Conservation (phyloP, 2,329 filamentous ascomycete species). For the Penicillium digitatum region DNA sequence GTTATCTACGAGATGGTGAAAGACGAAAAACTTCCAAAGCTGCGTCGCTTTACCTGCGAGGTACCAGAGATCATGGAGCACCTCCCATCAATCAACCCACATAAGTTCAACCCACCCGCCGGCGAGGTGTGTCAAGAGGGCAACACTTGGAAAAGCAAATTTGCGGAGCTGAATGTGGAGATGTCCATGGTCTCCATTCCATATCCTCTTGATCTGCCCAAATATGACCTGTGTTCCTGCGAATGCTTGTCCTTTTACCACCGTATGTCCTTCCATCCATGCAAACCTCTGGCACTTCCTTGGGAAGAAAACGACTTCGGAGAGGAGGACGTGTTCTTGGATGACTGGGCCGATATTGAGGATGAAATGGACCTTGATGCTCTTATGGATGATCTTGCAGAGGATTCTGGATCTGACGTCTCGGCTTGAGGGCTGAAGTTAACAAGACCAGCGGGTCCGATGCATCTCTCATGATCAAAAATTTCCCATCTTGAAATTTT, state of each 20-base stretch:
- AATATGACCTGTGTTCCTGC: constrained; percentile 5
- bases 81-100: constrained; percentile 1
- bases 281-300: neutral
- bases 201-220: constrained; percentile 1
- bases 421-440: neutral
- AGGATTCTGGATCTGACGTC: neutral
- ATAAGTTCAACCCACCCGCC: neutral
- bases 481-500: too few relatives aligned
- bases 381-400: neutral
- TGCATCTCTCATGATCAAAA: neutral
- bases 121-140: constrained; percentile 2
- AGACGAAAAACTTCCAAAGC: neutral
- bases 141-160: constrained; percentile 2
- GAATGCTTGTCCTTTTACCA: constrained; percentile 8
- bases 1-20: neutral
- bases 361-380: neutral
- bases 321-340: neutral
- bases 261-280: constrained; percentile 1
- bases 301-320: neutral
- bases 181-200: neutral
- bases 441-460: neutral
- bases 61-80: constrained; percentile 1
- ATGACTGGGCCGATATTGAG: constrained; percentile 4
- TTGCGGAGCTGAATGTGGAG: constrained; percentile 1
- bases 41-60: constrained; percentile 2